Percentiles rank a stretch among this genome's conserved stretches.
Evolutionary conservation across 495 filamentous ascomycete species (phyloP).

Genomic region (Schizothecium vesticola): DNA sequence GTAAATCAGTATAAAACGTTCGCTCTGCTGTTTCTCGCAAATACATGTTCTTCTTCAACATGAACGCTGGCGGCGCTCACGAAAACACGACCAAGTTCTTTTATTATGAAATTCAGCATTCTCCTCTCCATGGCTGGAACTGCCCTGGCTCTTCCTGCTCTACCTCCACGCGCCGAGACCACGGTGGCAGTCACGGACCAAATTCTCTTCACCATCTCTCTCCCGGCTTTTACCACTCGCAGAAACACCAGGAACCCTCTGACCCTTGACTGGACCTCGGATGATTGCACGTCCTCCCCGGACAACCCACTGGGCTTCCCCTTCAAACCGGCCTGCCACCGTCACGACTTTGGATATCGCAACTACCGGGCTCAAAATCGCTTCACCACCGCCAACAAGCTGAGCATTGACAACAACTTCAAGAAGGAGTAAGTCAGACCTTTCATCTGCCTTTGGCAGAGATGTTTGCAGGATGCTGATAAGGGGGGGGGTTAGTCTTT

Average conservation of each 20-base stretch:
- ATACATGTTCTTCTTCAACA: background rate
- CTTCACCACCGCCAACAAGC: conserved; percentile 32
- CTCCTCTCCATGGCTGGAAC: conserved; percentile 16
- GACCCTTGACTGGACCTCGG: conserved; percentile 36
- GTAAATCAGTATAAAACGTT: background rate
- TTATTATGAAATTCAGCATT: conserved; percentile 28
- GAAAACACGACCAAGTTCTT: background rate
- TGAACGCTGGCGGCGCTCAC: background rate
- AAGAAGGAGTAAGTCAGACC: conserved; percentile 28
- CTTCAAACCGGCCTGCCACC: conserved; percentile 38
- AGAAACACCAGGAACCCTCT: conserved; percentile 30
- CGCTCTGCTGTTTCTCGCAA: background rate
- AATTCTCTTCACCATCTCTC: conserved; percentile 29
- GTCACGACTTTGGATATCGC: conserved; percentile 48
- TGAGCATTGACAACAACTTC: conserved; percentile 41
- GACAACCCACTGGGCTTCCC: conserved; percentile 43
- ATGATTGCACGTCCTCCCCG: conserved; percentile 39
- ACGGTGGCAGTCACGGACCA: conserved; percentile 30
- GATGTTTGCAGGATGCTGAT: background rate
- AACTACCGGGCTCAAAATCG: conserved; percentile 40
- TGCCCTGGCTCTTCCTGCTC: conserved; percentile 19
- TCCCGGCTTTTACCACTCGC: conserved; percentile 25
- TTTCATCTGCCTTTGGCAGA: background rate
- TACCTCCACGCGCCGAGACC: conserved; percentile 2
- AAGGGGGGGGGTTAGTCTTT: conserved; percentile 17